phyloP scores from a whole-genome alignment of 352 stramenopile species.

The Globisporangium sylvaticum region DNA sequence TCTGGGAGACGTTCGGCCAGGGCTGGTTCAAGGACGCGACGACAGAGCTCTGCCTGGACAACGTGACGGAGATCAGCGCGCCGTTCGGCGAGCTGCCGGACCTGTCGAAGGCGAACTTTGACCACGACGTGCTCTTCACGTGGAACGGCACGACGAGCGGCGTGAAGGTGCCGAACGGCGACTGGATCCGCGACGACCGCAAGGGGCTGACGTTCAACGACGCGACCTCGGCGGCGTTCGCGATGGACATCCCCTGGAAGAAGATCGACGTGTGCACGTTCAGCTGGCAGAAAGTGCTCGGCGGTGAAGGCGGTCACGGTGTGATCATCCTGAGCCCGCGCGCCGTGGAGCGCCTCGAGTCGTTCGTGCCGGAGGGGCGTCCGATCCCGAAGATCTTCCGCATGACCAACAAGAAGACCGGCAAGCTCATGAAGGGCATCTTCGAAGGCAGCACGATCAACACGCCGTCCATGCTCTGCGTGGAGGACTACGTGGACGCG shows the following conservation, averaged over 20 bases:
- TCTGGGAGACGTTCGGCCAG: constrained; percentile 97
- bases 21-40: constrained; percentile 96
- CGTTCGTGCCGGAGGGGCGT: constrained; percentile 85
- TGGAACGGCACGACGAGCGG: constrained; percentile 99
- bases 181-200: constrained; percentile 95
- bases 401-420: constrained; percentile 94
- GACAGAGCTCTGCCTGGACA: constrained; percentile 92
- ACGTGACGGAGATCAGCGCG: constrained; percentile 92
- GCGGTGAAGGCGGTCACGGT: constrained; percentile 97
- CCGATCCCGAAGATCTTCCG: constrained; percentile 99
- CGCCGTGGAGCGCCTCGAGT: constrained; percentile 96
- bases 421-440: constrained; percentile 91
- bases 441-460: constrained; percentile 99
- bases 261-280: constrained; percentile 99
- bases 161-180: constrained; percentile 92
- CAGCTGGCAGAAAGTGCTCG: constrained; percentile 99
- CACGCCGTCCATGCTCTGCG: constrained; percentile 98
- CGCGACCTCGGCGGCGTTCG: constrained; percentile 97
- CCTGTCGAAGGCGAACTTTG: constrained; percentile 89
- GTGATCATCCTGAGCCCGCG: constrained; percentile 96
- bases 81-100: constrained; percentile 97
- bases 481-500: constrained; percentile 99
- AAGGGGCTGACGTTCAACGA: constrained; percentile 97
- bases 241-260: constrained; percentile 98
- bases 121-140: constrained; percentile 98